These are phyloP conservation scores for Parascedosporium putredinis DNA, from an alignment of 2,329 filamentous ascomycete genomes.

Conservation along the genomic window DNA sequence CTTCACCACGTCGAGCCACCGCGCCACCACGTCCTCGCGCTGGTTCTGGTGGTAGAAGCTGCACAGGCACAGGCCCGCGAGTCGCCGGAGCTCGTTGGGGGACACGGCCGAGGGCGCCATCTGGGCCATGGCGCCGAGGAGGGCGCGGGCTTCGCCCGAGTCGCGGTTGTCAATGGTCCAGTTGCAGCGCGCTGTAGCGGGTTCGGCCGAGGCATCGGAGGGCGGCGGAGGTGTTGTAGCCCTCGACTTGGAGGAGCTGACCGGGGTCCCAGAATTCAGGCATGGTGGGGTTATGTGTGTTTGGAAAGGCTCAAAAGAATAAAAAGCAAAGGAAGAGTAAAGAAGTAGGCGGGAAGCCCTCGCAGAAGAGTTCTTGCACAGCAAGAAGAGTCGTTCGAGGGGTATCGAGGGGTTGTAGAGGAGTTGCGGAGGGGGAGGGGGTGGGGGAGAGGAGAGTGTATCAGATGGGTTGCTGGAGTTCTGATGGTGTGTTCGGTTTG, in stretches of 20 bases:
- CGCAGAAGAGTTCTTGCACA: too few relatives aligned
- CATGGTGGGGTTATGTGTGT: too few relatives aligned
- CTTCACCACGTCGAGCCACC: slow-evolving; percentile 1
- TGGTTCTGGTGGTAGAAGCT: slow-evolving; percentile 1
- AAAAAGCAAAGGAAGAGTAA: too few relatives aligned
- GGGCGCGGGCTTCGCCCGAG: not conserved
- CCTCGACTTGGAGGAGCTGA: slow-evolving; percentile 1
- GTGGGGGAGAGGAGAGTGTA: too few relatives aligned
- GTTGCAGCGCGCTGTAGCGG: not conserved
- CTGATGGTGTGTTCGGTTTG: too few relatives aligned
- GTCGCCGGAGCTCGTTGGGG: not conserved
- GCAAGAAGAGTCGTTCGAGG: too few relatives aligned
- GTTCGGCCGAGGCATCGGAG: slow-evolving; percentile 1
- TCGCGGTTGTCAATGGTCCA: slow-evolving; percentile 1
- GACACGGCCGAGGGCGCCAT: not conserved
- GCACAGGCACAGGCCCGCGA: not conserved
- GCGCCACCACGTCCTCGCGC: not conserved
- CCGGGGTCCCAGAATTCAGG: not conserved
- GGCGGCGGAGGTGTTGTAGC: not conserved
- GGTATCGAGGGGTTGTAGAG: too few relatives aligned
- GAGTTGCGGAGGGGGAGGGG: too few relatives aligned
- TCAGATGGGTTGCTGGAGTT: too few relatives aligned
- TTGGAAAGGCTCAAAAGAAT: too few relatives aligned
- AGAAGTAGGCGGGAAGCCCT: too few relatives aligned
- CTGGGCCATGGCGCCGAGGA: not conserved